Evolutionary conservation across 2,329 filamentous ascomycete species (phyloP).

Genomic region (Bipolaris zeicola): DNA sequence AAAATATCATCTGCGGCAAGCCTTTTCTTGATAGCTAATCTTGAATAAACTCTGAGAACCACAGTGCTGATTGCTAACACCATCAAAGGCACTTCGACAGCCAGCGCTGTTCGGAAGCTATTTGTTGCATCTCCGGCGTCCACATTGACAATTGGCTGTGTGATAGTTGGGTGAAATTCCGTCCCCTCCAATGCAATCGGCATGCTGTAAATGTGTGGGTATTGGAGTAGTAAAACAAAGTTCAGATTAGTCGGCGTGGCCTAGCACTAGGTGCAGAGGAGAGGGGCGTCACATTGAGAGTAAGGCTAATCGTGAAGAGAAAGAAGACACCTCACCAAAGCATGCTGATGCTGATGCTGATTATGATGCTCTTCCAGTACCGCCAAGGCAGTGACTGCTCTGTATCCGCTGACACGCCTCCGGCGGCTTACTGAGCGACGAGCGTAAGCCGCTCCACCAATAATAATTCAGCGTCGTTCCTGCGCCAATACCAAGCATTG

Average conservation of each 20-base stretch:
- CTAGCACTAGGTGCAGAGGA: conserved; percentile 3
- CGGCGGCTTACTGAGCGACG: conserved; percentile 26
- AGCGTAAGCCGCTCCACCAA: conserved; percentile 14
- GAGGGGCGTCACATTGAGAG: conserved; percentile 7
- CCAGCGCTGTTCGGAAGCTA: conserved; percentile 22
- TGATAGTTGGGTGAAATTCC: not conserved
- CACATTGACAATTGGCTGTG: conserved; percentile 7
- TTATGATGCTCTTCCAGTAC: conserved; percentile 6
- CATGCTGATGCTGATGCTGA: conserved; percentile 19
- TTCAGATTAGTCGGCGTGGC: conserved; percentile 1
- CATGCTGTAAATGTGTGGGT: conserved; percentile 4
- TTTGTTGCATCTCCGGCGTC: conserved; percentile 11
- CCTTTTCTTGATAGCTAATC: conserved; percentile 30
- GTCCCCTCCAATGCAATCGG: not conserved
- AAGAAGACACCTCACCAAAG: not conserved
- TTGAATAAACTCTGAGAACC: conserved; percentile 29
- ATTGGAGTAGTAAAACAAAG: not conserved
- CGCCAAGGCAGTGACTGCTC: conserved; percentile 15
- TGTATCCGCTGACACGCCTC: conserved; percentile 18
- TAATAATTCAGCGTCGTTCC: not conserved
- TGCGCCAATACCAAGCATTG: conserved; percentile 3
- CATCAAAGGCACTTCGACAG: conserved; percentile 37
- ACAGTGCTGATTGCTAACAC: conserved; percentile 30
- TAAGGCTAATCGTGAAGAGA: not conserved
- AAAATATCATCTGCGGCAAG: conserved; percentile 32